phyloP scores from a whole-genome alignment of 495 filamentous ascomycete genomes.

The Neurospora discreta region DNA sequence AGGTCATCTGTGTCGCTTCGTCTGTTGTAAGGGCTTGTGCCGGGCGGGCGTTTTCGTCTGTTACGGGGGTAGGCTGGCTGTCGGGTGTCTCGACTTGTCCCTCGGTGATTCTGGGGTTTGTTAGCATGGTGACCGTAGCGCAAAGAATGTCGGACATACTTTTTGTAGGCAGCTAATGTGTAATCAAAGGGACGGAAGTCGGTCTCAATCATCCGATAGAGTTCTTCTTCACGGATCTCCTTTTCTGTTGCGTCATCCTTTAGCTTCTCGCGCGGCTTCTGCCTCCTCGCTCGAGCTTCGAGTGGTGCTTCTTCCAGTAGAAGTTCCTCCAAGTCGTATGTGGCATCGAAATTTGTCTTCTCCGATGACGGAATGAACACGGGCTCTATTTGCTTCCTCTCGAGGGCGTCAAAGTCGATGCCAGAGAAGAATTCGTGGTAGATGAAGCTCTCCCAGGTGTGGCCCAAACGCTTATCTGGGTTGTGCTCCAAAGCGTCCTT shows the following conservation, averaged over 20 bases:
- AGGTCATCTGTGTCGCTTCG: conserved; percentile 14
- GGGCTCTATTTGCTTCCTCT: conserved; percentile 81
- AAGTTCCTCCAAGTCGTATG: conserved; percentile 92
- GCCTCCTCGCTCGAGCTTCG: conserved; percentile 81
- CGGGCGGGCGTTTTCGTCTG: conserved; percentile 12
- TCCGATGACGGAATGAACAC: conserved; percentile 88
- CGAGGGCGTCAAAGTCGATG: conserved; percentile 77
- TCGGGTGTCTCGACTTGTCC: conserved; percentile 1
- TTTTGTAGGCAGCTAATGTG: conserved; percentile 58
- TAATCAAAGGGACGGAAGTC: conserved; percentile 96
- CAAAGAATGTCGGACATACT: conserved; percentile 28
- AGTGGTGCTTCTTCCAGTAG: conserved; percentile 90
- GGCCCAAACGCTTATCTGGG: conserved; percentile 68
- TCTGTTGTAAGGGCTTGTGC: conserved; percentile 36
- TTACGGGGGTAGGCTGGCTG: not conserved
- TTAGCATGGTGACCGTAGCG: not conserved
- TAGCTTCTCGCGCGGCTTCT: conserved; percentile 83
- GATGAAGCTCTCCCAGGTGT: conserved; percentile 69
- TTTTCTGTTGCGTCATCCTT: conserved; percentile 92
- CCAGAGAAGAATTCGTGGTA: conserved; percentile 79
- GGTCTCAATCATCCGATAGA: conserved; percentile 88
- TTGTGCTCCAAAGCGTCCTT: conserved; percentile 71
- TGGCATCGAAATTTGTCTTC: conserved; percentile 98
- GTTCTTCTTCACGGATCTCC: conserved; percentile 86
- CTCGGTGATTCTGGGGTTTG: conserved; percentile 12